Percentiles rank a stretch among this genome's conserved stretches.
Evolutionary conservation across 805 yeast species (phyloP).

Genomic region (Candida tammaniensis): DNA sequence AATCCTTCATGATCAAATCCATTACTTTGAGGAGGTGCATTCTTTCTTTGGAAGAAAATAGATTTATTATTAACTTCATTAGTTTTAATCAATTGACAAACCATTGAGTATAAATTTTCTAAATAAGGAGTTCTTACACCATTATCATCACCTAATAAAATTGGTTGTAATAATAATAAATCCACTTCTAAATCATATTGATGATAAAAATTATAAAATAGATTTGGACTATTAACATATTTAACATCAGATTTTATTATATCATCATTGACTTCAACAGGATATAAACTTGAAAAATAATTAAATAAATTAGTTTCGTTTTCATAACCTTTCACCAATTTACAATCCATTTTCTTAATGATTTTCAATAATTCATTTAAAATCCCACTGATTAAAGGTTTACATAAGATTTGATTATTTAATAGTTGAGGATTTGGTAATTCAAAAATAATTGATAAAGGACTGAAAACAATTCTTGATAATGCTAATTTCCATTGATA

Average conservation of each 20-base stretch:
- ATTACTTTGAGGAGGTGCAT: not conserved
- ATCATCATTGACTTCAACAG: slow-evolving; percentile 17
- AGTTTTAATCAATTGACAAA: slow-evolving; percentile 59
- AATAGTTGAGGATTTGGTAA: slow-evolving; percentile 59
- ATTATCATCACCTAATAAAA: slow-evolving; percentile 84
- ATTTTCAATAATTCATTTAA: slow-evolving; percentile 72
- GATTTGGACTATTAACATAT: slow-evolving; percentile 49
- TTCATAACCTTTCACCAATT: slow-evolving; percentile 66
- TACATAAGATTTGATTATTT: slow-evolving; percentile 68
- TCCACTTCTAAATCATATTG: slow-evolving; percentile 61
- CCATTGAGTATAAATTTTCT: slow-evolving; percentile 78
- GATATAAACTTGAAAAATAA: slow-evolving; percentile 49
- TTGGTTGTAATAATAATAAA: slow-evolving; percentile 78
- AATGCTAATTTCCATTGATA: slow-evolving; percentile 86
- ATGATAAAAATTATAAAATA: slow-evolving; percentile 64
- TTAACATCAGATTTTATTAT: slow-evolving; percentile 14
- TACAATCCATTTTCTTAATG: slow-evolving; percentile 74
- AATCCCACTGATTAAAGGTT: slow-evolving; percentile 80
- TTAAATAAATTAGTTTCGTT: slow-evolving; percentile 58
- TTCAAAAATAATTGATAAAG: slow-evolving; percentile 73
- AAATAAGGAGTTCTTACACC: slow-evolving; percentile 85
- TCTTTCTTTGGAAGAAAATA: slow-evolving; percentile 28
- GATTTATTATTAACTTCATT: slow-evolving; percentile 29
- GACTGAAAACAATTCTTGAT: slow-evolving; percentile 74
- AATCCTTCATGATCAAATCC: not conserved